Conservation (phyloP, 148 eudicot genomes). For the Bassia scoparia region DNA sequence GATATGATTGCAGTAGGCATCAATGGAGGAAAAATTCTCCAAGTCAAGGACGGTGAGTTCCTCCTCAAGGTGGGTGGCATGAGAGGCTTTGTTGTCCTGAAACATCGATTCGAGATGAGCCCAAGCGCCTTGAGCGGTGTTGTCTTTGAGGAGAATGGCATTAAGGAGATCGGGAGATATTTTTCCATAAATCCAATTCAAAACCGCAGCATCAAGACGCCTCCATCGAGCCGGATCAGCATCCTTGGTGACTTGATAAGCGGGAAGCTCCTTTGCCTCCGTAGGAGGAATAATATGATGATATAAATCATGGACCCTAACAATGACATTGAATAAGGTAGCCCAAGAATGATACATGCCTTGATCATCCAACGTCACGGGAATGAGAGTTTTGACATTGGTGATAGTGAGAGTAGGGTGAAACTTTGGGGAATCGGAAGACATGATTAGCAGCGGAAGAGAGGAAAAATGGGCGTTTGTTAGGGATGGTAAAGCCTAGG, state of each 20-base stretch:
- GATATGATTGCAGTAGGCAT: not conserved
- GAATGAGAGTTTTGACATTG: not conserved
- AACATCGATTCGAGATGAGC: not conserved
- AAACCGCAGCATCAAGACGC: too few species aligned
- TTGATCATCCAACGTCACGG: not conserved
- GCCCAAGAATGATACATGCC: not conserved
- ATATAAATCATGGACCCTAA: not conserved
- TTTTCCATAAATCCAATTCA: not conserved
- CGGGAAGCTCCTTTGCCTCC: not conserved
- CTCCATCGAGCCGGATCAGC: not conserved
- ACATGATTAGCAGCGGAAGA: too few species aligned
- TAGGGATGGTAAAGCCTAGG: too few species aligned
- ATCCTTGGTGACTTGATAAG: not conserved
- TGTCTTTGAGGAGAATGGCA: not conserved
- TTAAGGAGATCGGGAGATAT: not conserved
- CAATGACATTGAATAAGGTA: not conserved
- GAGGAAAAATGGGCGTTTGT: too few species aligned
- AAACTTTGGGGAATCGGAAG: too few species aligned
- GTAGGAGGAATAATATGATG: not conserved
- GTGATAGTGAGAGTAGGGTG: not conserved
- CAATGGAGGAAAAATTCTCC: not conserved
- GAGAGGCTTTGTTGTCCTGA: slow-evolving; percentile 2
- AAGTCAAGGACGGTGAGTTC: not conserved
- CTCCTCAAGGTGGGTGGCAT: slow-evolving; percentile 1
- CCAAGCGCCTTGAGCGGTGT: not conserved